Conservation (phyloP, 345 rosid species). For the Eucalyptus coolabah region DNA sequence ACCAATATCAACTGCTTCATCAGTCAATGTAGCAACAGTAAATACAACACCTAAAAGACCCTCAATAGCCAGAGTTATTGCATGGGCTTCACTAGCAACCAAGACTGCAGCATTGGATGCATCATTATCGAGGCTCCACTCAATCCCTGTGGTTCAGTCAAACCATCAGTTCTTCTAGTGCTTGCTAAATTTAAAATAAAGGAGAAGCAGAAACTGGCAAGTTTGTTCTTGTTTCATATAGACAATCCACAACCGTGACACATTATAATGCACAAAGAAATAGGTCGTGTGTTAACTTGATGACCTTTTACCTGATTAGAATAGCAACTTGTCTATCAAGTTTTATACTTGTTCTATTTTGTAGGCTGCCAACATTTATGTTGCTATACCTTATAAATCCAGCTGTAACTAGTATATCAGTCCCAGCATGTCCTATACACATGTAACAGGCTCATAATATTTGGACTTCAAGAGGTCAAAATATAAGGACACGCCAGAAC, state of each 20-base stretch:
- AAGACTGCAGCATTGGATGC: slow-evolving; percentile 93
- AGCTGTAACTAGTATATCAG: neutral
- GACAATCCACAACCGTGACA: neutral
- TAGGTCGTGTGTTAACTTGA: neutral
- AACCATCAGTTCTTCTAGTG: neutral
- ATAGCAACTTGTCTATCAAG: neutral
- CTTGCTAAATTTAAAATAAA: neutral
- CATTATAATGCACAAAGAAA: neutral
- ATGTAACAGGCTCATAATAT: neutral
- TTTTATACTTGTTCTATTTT: neutral
- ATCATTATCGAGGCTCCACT: slow-evolving; percentile 98
- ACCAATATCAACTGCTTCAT: slow-evolving; percentile 86
- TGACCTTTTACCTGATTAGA: neutral
- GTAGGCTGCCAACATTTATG: neutral
- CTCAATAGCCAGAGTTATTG: slow-evolving; percentile 89
- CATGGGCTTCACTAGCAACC: slow-evolving; percentile 99
- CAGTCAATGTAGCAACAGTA: slow-evolving; percentile 92
- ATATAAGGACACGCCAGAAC: neutral
- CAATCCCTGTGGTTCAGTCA: slow-evolving; percentile 52
- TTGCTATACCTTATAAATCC: neutral
- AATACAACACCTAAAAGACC: slow-evolving; percentile 89
- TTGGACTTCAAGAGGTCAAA: neutral
- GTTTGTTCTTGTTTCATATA: neutral
- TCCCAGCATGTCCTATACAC: neutral
- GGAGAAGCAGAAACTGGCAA: neutral